Conservation (phyloP, 305 asterid genomes). For the Salvia sclarea region DNA sequence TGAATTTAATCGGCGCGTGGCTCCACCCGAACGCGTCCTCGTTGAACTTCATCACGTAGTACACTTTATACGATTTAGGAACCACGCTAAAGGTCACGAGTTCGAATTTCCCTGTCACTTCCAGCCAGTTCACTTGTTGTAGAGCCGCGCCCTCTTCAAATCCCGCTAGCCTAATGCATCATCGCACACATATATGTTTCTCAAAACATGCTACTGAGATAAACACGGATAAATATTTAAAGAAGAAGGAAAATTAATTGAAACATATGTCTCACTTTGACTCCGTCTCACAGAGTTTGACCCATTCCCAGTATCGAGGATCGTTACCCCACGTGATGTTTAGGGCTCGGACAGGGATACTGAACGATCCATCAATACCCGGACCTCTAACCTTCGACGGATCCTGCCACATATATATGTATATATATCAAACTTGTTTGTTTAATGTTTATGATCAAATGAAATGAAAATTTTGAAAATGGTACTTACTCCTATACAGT, state of each 20-base stretch:
- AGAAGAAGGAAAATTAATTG: neutral
- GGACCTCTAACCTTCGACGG: neutral
- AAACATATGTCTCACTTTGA: neutral
- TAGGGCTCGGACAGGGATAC: slow-evolving; percentile 2
- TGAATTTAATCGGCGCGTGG: slow-evolving; percentile 1
- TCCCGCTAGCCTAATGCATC: neutral
- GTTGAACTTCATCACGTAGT: slow-evolving; percentile 9
- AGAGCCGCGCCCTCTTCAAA: slow-evolving; percentile 13
- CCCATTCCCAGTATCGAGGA: slow-evolving; percentile 20
- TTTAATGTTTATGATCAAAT: neutral
- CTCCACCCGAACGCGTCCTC: slow-evolving; percentile 24
- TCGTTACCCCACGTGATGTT: slow-evolving; percentile 21
- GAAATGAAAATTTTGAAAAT: too few relatives aligned
- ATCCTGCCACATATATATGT: slow-evolving; percentile 14
- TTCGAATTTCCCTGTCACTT: neutral
- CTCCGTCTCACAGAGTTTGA: neutral
- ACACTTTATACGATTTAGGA: neutral
- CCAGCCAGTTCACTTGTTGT: slow-evolving; percentile 20
- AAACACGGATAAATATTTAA: neutral
- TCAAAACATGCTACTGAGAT: too few relatives aligned
- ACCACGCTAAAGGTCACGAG: neutral
- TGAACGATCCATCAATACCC: neutral
- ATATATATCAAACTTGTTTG: too few relatives aligned
- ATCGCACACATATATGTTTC: too few relatives aligned
- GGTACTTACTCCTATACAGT: slow-evolving; percentile 13